Evolutionary conservation across 2,329 filamentous ascomycete species (phyloP), one percentile per base, ranked within the genome.

Genomic region (Tolypocladium sp.): DNA sequence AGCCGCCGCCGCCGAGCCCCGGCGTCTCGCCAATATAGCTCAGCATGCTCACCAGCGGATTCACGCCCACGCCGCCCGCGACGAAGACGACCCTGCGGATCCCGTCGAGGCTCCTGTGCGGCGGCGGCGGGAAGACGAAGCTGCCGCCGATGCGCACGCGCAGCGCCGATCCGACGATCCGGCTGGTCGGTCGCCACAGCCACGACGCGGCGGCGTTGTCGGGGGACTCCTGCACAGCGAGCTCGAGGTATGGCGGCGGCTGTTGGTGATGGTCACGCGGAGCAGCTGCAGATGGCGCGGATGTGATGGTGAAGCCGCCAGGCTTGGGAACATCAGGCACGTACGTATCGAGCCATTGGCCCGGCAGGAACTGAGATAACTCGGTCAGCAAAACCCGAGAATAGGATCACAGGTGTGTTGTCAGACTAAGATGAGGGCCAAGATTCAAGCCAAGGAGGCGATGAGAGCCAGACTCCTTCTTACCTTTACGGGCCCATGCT

Each of bases 221-320:
- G 0, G 86, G 84, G 1, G 89, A 88, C 37, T 81, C 76, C 67
- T 94, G 90, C 27, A 96, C 81, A 0, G 91, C 91, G 7, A 96
- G 82, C 71, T 96, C 91, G 54, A 95, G 74, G 71, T 87, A 90
- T 0, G 74, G 72, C 8, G 57, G 38, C 8, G 57, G 57, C 10
- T 59, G 61, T 27, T 49, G 35, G 3, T 22, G 46, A 15, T 2
- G 10, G 10, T 22, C 49, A 22, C 30, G 30, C n/a, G 30, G 4
- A 5, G 71, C 61, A 3, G 83, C 80, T 58, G 80, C 77, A 53
- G 79, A 81, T 0, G 91, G 91, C 0, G 88, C 76, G 1, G 90
- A 94, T 8, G 91, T 93, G 63, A 96, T 89, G 49, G 91, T 96
- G 77, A 96, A 96, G 60, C 92, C 92, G 40, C 92, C 92, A 4